A percentile compares a stretch with the other conserved stretches of the same genome.
Evolutionary conservation across 441 rosid species (phyloP).

Genomic region (Erysimum cheiri): DNA sequence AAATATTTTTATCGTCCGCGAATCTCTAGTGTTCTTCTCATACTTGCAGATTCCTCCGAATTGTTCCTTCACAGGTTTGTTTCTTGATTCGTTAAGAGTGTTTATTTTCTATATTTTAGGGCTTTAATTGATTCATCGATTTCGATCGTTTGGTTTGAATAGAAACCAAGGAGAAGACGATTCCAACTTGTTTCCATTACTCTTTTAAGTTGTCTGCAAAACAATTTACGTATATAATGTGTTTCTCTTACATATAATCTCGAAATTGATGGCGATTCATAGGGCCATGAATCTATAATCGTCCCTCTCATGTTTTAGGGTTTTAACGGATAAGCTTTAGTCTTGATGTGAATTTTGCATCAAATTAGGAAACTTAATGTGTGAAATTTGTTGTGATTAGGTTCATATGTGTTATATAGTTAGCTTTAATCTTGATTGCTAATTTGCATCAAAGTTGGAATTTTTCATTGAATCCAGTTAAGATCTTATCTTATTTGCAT

Average conservation of each 20-base stretch:
- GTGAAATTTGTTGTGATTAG: not conserved
- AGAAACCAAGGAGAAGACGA: not conserved
- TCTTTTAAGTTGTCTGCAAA: too few relatives aligned
- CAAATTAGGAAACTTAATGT: not conserved
- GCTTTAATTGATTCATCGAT: conserved; percentile 18
- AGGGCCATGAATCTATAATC: not conserved
- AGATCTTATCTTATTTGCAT: not conserved
- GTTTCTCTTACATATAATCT: not conserved
- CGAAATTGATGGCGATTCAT: not conserved
- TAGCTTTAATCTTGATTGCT: not conserved
- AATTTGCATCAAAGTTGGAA: not conserved
- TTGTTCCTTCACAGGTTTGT: conserved; percentile 15
- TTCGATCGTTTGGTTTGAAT: conserved; percentile 10
- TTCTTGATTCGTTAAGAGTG: not conserved
- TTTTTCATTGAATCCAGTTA: not conserved
- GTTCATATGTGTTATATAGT: not conserved
- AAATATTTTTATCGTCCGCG: not conserved
- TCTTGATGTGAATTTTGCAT: conserved; percentile 9
- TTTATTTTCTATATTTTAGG: not conserved
- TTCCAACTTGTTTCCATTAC: not conserved
- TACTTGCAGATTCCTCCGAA: not conserved
- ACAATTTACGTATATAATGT: not conserved
- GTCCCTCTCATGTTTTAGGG: conserved; percentile 12
- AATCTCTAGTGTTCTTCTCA: conserved; percentile 7
- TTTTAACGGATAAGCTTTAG: conserved; percentile 6